Evolutionary conservation across 768 basidiomycete species (phyloP).

Genomic region (Gyrodon lividus): DNA sequence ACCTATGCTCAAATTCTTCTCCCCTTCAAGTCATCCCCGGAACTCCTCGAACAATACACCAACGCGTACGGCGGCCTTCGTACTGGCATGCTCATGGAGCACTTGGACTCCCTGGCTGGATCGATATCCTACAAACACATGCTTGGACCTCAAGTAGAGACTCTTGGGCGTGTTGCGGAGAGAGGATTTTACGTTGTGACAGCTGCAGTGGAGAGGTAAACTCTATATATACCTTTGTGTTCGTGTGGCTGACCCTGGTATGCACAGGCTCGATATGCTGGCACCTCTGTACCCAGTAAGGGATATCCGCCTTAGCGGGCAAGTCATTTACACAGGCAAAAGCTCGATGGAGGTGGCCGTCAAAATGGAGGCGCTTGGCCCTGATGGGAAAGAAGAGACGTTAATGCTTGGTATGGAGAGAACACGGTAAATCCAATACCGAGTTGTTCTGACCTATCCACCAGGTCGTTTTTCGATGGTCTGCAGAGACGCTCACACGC

Average conservation of each 20-base stretch:
- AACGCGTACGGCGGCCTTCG: constrained; percentile 72
- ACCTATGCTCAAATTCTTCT: constrained; percentile 67
- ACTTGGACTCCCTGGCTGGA: constrained; percentile 82
- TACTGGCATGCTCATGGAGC: constrained; percentile 73
- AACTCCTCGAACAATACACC: constrained; percentile 64
- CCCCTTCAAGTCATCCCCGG: constrained; percentile 58
- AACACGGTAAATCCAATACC: constrained; percentile 1
- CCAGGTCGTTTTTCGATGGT: constrained; percentile 93
- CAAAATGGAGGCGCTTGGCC: constrained; percentile 68
- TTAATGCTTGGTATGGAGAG: constrained; percentile 53
- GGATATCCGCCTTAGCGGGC: constrained; percentile 74
- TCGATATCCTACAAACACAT: constrained; percentile 83
- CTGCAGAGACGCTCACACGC: constrained; percentile 67
- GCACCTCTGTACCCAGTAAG: constrained; percentile 54
- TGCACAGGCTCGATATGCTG: constrained; percentile 64
- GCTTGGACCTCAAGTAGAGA: constrained; percentile 61
- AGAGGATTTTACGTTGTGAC: constrained; percentile 82
- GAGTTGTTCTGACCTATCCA: not conserved
- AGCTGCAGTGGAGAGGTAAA: constrained; percentile 74
- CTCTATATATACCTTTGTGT: not conserved
- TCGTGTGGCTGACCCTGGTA: not conserved
- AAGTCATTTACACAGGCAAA: constrained; percentile 74
- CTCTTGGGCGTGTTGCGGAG: constrained; percentile 53
- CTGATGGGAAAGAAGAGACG: constrained; percentile 53
- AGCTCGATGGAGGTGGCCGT: constrained; percentile 87